Conservation (phyloP, 2,329 filamentous ascomycete genomes). For the Microdochium trichocladiopsis region DNA sequence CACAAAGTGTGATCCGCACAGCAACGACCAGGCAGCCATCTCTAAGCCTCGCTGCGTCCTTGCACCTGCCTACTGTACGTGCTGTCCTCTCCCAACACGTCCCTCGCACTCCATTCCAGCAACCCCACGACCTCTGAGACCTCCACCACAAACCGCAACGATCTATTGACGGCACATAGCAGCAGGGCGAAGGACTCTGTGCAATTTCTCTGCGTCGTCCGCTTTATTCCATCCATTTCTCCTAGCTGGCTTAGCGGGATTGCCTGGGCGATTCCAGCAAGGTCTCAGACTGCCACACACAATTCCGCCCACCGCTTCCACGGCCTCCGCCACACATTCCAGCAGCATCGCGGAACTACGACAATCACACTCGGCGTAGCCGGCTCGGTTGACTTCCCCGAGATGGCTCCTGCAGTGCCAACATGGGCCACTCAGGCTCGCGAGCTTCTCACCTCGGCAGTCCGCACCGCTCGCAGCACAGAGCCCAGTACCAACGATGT, state of each 20-base stretch:
- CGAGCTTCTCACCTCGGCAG: constrained; percentile 14
- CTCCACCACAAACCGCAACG: background rate
- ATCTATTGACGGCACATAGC: background rate
- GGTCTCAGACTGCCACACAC: too few relatives aligned
- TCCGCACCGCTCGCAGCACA: constrained; percentile 12
- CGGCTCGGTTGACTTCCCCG: too few relatives aligned
- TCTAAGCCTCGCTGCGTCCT: background rate
- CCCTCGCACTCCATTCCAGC: background rate
- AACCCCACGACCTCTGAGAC: background rate
- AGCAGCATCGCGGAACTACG: background rate
- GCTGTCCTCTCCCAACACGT: background rate
- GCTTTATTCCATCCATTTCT: background rate
- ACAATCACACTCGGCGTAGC: constrained; percentile 1
- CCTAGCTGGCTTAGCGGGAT: constrained; percentile 2
- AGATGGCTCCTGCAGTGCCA: constrained; percentile 24
- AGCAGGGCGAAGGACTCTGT: background rate
- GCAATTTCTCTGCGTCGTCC: background rate
- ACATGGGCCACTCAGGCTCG: constrained; percentile 20
- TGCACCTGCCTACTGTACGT: background rate
- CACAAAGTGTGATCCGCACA: background rate
- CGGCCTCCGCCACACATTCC: too few relatives aligned
- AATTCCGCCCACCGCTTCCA: too few relatives aligned
- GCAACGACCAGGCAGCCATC: background rate
- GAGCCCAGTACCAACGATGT: constrained; percentile 8
- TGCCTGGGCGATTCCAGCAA: constrained; percentile 1